A percentile compares a stretch with the other conserved stretches of the same genome.
These are phyloP conservation scores for Gynandropsis gynandra DNA, from an alignment of 345 rosid genomes.

Conservation along the genomic window DNA sequence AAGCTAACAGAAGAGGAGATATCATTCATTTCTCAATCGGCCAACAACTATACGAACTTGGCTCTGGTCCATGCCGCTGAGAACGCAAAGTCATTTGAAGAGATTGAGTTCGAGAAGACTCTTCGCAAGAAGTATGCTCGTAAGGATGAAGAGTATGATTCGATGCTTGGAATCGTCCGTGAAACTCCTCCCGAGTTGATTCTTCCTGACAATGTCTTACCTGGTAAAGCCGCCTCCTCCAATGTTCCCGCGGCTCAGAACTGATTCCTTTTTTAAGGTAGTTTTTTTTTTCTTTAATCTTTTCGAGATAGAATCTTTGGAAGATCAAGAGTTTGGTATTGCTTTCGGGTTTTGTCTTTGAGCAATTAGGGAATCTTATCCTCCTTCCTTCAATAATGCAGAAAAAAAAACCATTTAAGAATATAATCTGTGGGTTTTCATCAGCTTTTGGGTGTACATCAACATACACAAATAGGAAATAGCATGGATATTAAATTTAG, in stretches of 20 bases:
- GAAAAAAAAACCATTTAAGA: constrained; percentile 16
- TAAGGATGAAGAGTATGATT: constrained; percentile 82
- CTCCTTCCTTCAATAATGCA: constrained; percentile 25
- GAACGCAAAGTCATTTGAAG: constrained; percentile 63
- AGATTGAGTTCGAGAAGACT: constrained; percentile 64
- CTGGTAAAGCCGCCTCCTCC: constrained; percentile 38
- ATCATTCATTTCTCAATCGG: constrained; percentile 69
- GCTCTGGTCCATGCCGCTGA: constrained; percentile 82
- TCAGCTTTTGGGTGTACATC: too few species aligned
- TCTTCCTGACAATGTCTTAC: constrained; percentile 67
- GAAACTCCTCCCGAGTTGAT: constrained; percentile 66
- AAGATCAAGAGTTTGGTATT: constrained; percentile 21
- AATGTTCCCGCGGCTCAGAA: constrained; percentile 44
- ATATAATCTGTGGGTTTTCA: background rate
- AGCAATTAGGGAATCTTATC: constrained; percentile 2
- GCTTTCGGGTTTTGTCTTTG: constrained; percentile 11
- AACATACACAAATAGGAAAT: too few species aligned
- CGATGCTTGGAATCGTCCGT: constrained; percentile 77
- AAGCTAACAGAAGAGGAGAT: constrained; percentile 83
- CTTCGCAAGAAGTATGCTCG: constrained; percentile 65
- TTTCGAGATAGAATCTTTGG: constrained; percentile 26
- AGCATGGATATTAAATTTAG: too few species aligned
- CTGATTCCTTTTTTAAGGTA: constrained; percentile 30
- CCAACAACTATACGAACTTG: constrained; percentile 61
- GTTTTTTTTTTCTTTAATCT: constrained; percentile 18